Conservation (phyloP, 257 asterid genomes). For the Solanum chilense region DNA sequence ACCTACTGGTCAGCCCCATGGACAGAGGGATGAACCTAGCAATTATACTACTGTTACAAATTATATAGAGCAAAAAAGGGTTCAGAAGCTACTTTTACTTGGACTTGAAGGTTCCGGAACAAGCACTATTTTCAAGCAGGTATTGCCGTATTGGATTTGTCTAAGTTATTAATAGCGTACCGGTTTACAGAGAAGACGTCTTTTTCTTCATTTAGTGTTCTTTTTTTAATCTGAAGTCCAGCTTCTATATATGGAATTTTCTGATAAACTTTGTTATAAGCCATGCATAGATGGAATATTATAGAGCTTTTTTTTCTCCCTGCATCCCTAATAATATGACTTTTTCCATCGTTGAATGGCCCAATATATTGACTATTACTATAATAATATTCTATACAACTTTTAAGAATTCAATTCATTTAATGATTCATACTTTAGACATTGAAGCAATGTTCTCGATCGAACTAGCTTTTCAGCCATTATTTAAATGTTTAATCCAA, state of each 20-base stretch:
- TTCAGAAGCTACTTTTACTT: conserved; percentile 73
- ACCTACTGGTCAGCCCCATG: conserved; percentile 72
- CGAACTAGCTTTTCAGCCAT: background rate
- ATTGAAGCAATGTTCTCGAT: background rate
- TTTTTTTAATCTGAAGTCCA: background rate
- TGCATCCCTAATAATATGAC: background rate
- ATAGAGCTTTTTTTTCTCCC: background rate
- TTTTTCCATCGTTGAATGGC: background rate
- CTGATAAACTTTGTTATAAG: background rate
- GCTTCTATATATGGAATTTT: background rate
- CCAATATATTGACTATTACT: background rate
- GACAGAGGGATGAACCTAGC: conserved; percentile 68
- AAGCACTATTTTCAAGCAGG: conserved; percentile 97
- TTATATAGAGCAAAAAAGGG: conserved; percentile 58
- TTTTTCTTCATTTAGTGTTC: background rate
- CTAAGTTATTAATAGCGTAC: background rate
- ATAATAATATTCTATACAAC: background rate
- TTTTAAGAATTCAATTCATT: background rate
- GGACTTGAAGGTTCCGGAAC: conserved; percentile 91
- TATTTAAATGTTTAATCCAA: background rate
- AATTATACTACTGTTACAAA: conserved; percentile 48
- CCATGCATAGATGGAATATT: background rate
- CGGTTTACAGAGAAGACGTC: background rate
- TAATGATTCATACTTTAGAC: background rate
- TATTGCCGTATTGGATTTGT: background rate